Conservation (phyloP, 2,329 filamentous ascomycete genomes). For the Nannizziopsis arthrosporioides region DNA sequence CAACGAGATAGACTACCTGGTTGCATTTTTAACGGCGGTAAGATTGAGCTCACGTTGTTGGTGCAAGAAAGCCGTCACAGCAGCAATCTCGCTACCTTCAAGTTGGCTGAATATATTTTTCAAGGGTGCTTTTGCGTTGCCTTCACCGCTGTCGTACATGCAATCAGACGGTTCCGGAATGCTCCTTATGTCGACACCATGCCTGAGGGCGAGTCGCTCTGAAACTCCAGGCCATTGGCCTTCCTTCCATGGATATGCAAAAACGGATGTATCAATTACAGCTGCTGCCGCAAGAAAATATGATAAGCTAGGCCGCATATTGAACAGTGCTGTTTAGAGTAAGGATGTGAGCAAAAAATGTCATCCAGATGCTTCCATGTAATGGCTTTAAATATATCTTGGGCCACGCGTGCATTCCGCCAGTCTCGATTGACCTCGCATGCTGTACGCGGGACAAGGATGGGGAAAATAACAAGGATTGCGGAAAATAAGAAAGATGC, state of each 20-base stretch:
- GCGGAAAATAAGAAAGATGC: no score
- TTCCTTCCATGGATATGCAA: slow-evolving; percentile 6
- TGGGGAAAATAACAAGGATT: no score
- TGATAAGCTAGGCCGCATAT: slow-evolving; percentile 1
- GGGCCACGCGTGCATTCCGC: no score
- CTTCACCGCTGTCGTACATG: neutral
- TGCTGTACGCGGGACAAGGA: no score
- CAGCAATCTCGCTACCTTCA: slow-evolving; percentile 3
- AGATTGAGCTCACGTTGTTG: slow-evolving; percentile 6
- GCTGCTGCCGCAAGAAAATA: slow-evolving; percentile 5
- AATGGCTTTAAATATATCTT: neutral
- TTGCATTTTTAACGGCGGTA: slow-evolving; percentile 1
- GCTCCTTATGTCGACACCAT: neutral
- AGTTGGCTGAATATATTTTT: slow-evolving; percentile 6
- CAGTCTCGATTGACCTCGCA: no score
- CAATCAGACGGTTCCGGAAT: neutral
- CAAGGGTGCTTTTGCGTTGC: slow-evolving; percentile 3
- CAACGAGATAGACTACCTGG: neutral
- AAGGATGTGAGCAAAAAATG: neutral
- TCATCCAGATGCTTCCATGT: neutral
- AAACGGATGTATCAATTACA: slow-evolving; percentile 1
- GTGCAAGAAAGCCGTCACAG: slow-evolving; percentile 7
- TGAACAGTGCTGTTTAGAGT: neutral
- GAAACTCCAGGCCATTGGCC: neutral
- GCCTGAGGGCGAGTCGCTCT: neutral